Evolutionary conservation across 257 asterid genomes (phyloP), one percentile per base, ranked within the genome.

Genomic region (Leptodermis oblonga): DNA sequence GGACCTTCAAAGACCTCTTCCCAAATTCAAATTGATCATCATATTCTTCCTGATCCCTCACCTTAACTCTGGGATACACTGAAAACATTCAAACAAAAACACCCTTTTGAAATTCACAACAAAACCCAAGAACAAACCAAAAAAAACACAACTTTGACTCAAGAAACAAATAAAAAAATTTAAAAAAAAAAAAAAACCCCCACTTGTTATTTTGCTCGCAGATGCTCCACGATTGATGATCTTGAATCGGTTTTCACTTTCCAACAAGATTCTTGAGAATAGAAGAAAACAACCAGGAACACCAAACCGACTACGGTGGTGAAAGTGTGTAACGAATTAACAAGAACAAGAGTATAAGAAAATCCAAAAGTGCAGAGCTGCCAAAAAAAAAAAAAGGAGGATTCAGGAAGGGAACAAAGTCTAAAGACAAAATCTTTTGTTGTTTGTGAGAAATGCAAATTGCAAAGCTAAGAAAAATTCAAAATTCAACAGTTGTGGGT

Each of bases 51-150:
- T 89, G 82, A 53, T 45, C 79, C 68, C 83, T 87, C 87, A 89
- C 98, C 85, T 85, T 92, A 77, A 92, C 98, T 74, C 79, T 92
- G 55, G 98, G 98, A 79, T 92, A 92, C 95, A 86, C 95, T 89
- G 69, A 11, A 65, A 45, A 69, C 39, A 59, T 13, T 51, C 63
- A 62, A 69, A 66, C 10, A 69, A 73, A 28, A 59, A 81, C 48
- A 37, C 73, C 80, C 85, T 70, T 70, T 42, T 77, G 80, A 77
- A 71, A 59, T 70, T 74, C 68, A 61, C 73, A 54, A 13, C 18
- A 58, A 37, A 73, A n/a, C n/a, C n/a, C n/a, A n/a, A n/a, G n/a
- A 46, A 17, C 45, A 72, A 60, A 55, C 69, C 20, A 67, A 33
- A 36, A 68, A 15, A 22, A 31, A 28, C 64, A 22, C 8, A 62